Conservation (phyloP, 306 rosid genomes). For the Quercus rubra region DNA sequence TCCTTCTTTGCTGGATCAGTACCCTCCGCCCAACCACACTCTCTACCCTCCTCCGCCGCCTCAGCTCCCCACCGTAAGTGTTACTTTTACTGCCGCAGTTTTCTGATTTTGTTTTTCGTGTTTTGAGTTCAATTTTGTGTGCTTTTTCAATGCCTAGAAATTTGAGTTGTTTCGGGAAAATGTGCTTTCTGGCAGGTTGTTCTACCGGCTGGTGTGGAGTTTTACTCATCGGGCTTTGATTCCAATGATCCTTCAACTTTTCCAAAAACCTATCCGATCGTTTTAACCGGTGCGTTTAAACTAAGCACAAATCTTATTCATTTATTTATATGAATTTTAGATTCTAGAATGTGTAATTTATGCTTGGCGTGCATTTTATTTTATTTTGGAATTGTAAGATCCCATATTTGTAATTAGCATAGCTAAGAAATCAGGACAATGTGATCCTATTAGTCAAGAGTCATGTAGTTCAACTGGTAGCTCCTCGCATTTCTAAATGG, state of each 20-base stretch:
- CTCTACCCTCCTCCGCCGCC: slow-evolving; percentile 96
- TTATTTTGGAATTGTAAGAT: background rate
- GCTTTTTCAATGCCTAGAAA: background rate
- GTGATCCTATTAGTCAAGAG: background rate
- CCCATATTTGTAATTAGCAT: background rate
- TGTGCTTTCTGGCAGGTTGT: slow-evolving; percentile 53
- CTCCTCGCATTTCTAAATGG: background rate
- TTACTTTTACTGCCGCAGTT: background rate
- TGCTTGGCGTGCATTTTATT: background rate
- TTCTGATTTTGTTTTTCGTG: background rate
- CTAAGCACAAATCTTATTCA: background rate
- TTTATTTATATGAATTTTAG: background rate
- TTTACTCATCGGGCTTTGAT: slow-evolving; percentile 69
- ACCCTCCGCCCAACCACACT: slow-evolving; percentile 71
- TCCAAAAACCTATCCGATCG: slow-evolving; percentile 95
- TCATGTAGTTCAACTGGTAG: background rate
- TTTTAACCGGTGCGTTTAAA: slow-evolving; percentile 65
- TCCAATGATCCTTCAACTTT: slow-evolving; percentile 52
- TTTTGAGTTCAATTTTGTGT: background rate
- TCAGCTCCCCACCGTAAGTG: slow-evolving; percentile 84
- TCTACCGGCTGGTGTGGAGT: slow-evolving; percentile 90
- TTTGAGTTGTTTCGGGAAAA: background rate
- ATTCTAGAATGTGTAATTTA: background rate
- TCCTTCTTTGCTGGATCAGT: slow-evolving; percentile 81
- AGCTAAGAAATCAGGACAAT: background rate